Base-by-base conservation (phyloP, 1,139 yeast genomes). In the Saccharomycopsis hybrid region DNA sequence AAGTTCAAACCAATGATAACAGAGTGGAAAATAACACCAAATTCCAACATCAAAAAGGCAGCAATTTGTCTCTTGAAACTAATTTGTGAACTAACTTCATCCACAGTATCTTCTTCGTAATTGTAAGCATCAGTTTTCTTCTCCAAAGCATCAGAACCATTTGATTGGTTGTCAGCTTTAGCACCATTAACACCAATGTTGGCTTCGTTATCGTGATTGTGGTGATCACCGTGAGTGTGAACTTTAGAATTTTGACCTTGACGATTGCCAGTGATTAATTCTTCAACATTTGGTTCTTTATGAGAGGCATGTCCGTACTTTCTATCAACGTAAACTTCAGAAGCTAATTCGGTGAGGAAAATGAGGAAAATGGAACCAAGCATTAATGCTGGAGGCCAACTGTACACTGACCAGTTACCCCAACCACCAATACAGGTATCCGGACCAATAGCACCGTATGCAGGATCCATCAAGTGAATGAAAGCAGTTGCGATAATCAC, bases 401-500 rank as follows among this genome's bases (percentile, higher is more conserved):
- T 33, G 40, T 59, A 60, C 28, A 43, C 50, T 8, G 46, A 37
- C 62, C 62, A 60, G 43, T 58, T 50, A 13, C 63, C 62, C 43
- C 66, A 67, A 24, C 66, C 69, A 36, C 75, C 76, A 42, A 75
- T 69, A 64, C 79, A 75, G 27, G 65, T 65, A 42, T 61, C 55
- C 2, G 69, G 62, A 49, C 76, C 68, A 30, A 68, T 62, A 36
- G 75, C 57, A 1, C 52, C 78, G 54, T 74, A 69, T 2, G 95
- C 95, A 0, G 96, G 96, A 58, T 82, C 81, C 58, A 89, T 70
- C 55, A 89, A 70, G 66, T 89, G 97, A 51, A 89, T 82, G 60
- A 87, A 84, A 0, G 95, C 89, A 1, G 96, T 89, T 1, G 96
- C 92, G 7, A 88, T 73, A 61, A 89, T 89, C 47, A 89, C 96